A percentile compares a stretch with the other conserved stretches of the same genome.
These are phyloP conservation scores for Phytophthora capsici DNA, from an alignment of 352 stramenopile genomes.

Conservation along the genomic window DNA sequence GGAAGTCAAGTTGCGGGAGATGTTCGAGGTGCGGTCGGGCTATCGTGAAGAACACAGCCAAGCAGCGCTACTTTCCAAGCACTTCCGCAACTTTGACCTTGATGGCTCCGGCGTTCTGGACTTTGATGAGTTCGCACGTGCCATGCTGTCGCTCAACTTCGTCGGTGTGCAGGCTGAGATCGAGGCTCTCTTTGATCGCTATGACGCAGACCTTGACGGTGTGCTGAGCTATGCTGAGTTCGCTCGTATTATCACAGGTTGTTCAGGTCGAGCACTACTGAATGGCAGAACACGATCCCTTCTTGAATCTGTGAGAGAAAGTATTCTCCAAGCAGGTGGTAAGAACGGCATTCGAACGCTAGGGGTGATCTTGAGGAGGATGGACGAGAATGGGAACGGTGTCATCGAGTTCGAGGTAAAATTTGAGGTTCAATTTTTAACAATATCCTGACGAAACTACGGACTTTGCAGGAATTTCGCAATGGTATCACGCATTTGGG, in stretches of 20 bases:
- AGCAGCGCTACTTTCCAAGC: conserved; percentile 57
- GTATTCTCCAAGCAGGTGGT: conserved; percentile 65
- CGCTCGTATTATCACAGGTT: conserved; percentile 53
- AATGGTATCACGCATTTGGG: conserved; percentile 61
- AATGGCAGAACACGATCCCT: conserved; percentile 35
- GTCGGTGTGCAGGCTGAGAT: conserved; percentile 87
- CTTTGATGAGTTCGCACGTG: conserved; percentile 89
- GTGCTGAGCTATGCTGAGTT: conserved; percentile 85
- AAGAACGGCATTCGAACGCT: conserved; percentile 83
- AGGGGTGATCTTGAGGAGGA: conserved; percentile 67
- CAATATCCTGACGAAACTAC: not conserved
- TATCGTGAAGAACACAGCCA: conserved; percentile 69
- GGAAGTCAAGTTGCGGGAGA: conserved; percentile 56
- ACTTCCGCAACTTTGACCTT: conserved; percentile 83
- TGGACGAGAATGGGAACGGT: conserved; percentile 84
- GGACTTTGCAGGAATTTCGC: conserved; percentile 53
- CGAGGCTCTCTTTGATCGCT: conserved; percentile 89
- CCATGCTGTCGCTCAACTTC: conserved; percentile 90
- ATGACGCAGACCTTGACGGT: conserved; percentile 84
- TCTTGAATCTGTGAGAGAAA: conserved; percentile 52
- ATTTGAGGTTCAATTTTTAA: too few relatives aligned
- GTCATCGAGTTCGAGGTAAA: conserved; percentile 68
- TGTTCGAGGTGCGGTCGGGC: conserved; percentile 78
- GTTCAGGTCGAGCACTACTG: conserved; percentile 11
- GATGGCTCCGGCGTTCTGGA: conserved; percentile 77